These are phyloP conservation scores for Pisolithus tinctorius DNA, from an alignment of 768 basidiomycete species.

Conservation along the genomic window DNA sequence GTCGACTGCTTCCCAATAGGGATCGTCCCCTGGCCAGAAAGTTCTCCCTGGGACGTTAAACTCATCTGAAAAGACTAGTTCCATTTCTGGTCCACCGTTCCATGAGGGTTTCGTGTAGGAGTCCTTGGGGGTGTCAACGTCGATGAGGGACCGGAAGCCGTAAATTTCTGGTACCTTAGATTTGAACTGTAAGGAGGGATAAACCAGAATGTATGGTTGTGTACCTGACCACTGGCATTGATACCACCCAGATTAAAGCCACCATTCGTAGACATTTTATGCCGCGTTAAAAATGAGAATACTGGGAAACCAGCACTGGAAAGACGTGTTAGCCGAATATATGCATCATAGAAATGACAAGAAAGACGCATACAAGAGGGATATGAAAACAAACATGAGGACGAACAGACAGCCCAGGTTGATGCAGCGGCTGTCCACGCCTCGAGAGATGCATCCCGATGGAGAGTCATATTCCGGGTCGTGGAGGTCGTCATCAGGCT, in stretches of 20 bases:
- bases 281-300: conserved; percentile 31
- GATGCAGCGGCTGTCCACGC: conserved; percentile 55
- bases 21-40: conserved; percentile 81
- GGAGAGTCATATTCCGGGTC: conserved; percentile 44
- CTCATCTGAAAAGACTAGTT: conserved; percentile 75
- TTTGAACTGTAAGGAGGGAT: neutral
- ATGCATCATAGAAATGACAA: neutral
- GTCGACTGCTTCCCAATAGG: conserved; percentile 66
- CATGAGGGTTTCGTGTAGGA: conserved; percentile 50
- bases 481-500: conserved; percentile 69
- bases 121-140: conserved; percentile 50
- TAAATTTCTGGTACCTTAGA: conserved; percentile 47
- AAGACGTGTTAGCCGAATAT: neutral
- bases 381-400: conserved; percentile 40
- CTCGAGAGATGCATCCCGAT: conserved; percentile 33
- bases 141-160: conserved; percentile 53
- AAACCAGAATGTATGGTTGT: neutral
- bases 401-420: conserved; percentile 68
- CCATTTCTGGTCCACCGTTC: conserved; percentile 48
- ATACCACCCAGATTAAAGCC: conserved; percentile 64
- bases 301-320: conserved; percentile 39
- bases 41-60: conserved; percentile 70
- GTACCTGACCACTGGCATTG: conserved; percentile 67
- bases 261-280: conserved; percentile 27
- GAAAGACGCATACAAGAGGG: conserved; percentile 50